Conservation (phyloP, 768 basidiomycete species). For the Hericium rajendrae region DNA sequence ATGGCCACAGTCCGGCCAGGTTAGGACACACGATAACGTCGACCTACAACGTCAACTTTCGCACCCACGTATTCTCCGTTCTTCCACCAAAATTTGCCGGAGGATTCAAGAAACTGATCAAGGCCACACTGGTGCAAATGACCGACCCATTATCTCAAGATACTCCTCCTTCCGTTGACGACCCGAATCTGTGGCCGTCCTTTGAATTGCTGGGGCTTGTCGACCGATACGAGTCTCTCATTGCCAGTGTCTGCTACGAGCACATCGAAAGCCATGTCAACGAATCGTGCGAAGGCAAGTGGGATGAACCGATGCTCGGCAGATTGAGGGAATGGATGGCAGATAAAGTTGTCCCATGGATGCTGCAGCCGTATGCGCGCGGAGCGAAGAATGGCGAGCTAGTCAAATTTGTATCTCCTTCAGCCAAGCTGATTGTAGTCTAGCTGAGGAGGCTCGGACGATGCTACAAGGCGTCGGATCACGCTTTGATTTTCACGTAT, state of each 20-base stretch:
- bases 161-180: conserved; percentile 20
- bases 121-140: conserved; percentile 35
- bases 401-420: background rate
- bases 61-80: conserved; percentile 62
- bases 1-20: conserved; percentile 24
- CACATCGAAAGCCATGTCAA: conserved; percentile 71
- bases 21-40: conserved; percentile 50
- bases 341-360: conserved; percentile 74
- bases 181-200: conserved; percentile 39
- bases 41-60: conserved; percentile 60
- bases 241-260: conserved; percentile 79
- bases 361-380: conserved; percentile 70
- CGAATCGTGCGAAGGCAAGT: conserved; percentile 55
- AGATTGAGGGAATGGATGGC: conserved; percentile 69
- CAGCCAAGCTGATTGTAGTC: background rate
- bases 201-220: conserved; percentile 68
- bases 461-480: conserved; percentile 73
- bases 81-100: conserved; percentile 59
- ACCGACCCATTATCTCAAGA: conserved; percentile 4
- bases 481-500: conserved; percentile 86
- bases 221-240: conserved; percentile 75
- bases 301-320: conserved; percentile 57
- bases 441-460: conserved; percentile 61
- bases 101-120: conserved; percentile 61
- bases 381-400: conserved; percentile 46